phyloP scores from a whole-genome alignment of 768 basidiomycete genomes.

The Sistotremastrum niveocremeum region DNA sequence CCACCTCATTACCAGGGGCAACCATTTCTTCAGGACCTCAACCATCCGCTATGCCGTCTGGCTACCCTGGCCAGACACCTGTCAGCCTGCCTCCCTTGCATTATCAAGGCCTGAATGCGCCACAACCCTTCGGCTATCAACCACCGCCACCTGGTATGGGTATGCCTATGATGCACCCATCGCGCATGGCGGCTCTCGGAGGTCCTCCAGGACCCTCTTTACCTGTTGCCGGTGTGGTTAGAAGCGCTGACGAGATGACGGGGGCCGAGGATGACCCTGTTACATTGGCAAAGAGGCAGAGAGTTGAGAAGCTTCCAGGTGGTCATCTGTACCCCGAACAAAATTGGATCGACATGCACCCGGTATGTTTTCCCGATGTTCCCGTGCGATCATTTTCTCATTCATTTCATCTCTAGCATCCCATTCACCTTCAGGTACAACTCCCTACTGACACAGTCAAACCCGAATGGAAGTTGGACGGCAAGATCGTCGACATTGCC shows the following conservation, averaged over 20 bases:
- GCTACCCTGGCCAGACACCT: constrained; percentile 34
- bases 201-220: constrained; percentile 23
- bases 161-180: constrained; percentile 49
- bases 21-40: constrained; percentile 87
- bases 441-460: constrained; percentile 71
- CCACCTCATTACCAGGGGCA: constrained; percentile 40
- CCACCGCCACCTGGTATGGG: constrained; percentile 33
- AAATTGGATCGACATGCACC: constrained; percentile 87
- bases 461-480: constrained; percentile 90
- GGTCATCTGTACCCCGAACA: constrained; percentile 75
- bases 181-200: constrained; percentile 48
- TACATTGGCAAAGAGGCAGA: constrained; percentile 79
- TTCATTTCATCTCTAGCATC: constrained; percentile 35
- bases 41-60: constrained; percentile 46
- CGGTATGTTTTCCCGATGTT: constrained; percentile 29
- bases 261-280: constrained; percentile 42
- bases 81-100: constrained; percentile 79
- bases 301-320: constrained; percentile 72
- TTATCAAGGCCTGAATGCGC: constrained; percentile 66
- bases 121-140: constrained; percentile 70
- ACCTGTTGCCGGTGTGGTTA: constrained; percentile 56
- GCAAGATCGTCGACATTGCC: constrained; percentile 57
- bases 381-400: background rate
- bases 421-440: constrained; percentile 75
- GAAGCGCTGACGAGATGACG: constrained; percentile 74